Evolutionary conservation across 2,329 filamentous ascomycete species (phyloP), one percentile per base, ranked within the genome.

Genomic region (Lithohypha guttulata): DNA sequence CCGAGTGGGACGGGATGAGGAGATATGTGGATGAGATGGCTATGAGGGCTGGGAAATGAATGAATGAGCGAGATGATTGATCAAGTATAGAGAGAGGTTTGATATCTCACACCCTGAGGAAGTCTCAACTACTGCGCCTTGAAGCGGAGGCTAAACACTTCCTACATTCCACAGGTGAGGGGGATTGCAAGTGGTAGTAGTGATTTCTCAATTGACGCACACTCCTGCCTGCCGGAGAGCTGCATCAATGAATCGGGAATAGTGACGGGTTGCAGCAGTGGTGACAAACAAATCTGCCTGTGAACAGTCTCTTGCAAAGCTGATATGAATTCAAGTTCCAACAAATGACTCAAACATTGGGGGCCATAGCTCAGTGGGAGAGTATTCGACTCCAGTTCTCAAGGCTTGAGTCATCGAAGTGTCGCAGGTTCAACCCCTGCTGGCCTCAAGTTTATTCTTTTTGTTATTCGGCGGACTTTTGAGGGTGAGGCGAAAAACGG

Each of bases 21-120:
- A 56, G 64, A 26, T 66, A 66, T 51, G 61, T 68, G 19, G 63
- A 66, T 39, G 63, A 66, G 48, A 57, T 65, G 46, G 54, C 56
- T 28, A 51, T 49, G 26, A 45, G 51, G 19, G 14, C 35, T 4
- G 11, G 20, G 15, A 21, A 14, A 19, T 6, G 35, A 41, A 19
- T 18, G 9, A 6, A 2, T 20, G 15, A 17, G 17, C 30, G 20
- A 13, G 11, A 9, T 5, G 10, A 8, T 17, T 11, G 17, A 33
- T n/a, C n/a, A n/a, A n/a, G n/a, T n/a, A n/a, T n/a, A 33, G 7
- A 19, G 9, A 33, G 17, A 7, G 7, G 9, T 33, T 10, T 9
- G 30, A 7, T 9, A 17, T 8, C 18, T 33, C 14, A 13, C 14
- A 30, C 7, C 14, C 7, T 7, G 14, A 9, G 8, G 8, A 9